Base-by-base conservation (phyloP, 2,329 filamentous ascomycete genomes). In the Microdochium bolleyi region DNA sequence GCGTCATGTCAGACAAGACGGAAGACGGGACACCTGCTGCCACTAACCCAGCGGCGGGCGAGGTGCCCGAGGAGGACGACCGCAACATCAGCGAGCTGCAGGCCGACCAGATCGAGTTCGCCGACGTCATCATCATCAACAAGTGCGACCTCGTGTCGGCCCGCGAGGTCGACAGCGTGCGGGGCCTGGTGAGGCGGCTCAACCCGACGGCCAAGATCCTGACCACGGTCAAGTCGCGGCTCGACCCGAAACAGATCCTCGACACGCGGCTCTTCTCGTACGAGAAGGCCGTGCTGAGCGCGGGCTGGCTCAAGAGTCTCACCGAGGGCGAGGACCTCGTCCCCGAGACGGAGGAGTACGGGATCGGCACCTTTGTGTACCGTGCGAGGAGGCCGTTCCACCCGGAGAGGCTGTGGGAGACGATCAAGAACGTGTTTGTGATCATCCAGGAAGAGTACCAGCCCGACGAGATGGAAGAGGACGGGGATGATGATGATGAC, bases 31-130 rank as follows among this genome's bases (percentile, higher is more conserved):
- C 27, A 30, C 5, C 27, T 5, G 22, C 16, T 22, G 9, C 41
- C 5, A 13, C 19, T 8, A 5, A 21, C 9, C n/a, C n/a, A n/a
- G 41, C 9, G 14, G 9, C 41, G 14, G 41, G 41, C 41, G 41
- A 22, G 5, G 80, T 85, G 1, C 73, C 79, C 4, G 64, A 80
- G 0, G 86, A 89, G 57, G 87, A 90, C 55, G 85, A 90, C 58
- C 73, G 86, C 0, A 89, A 84, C 0, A 85, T 90, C 2, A 88
- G 85, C 0, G 85, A 89, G 58, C 74, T 90, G 0, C 87, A 89
- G 77, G 84, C 88, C 0, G 86, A 89, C 58, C 86, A 89, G 61
- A 87, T 89, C 54, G 87, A 90, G 66, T 90, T 90, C 59, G 85
- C 86, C 0, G 85, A 89, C 57, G 84, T 89, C 7, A 76, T 89